Percentiles rank a stretch among this genome's conserved stretches.
phyloP scores from a whole-genome alignment of 129 eudicot genomes.

The Artemisia annua region DNA sequence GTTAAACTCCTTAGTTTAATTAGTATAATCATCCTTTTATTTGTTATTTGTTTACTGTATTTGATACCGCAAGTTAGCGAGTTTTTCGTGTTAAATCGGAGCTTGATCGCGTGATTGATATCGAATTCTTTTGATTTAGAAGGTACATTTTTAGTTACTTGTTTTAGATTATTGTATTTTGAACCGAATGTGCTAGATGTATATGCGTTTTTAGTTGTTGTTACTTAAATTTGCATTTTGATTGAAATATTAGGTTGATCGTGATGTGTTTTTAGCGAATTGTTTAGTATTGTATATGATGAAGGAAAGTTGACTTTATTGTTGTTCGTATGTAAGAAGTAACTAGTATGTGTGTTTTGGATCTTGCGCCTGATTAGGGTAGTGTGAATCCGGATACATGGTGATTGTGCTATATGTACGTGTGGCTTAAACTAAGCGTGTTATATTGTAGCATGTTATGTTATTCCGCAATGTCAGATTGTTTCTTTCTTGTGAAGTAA shows the following conservation, averaged over 20 bases:
- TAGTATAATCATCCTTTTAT: not conserved
- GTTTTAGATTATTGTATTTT: not conserved
- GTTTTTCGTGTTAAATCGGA: constrained; percentile 13
- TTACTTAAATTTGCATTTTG: not conserved
- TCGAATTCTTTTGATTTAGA: not conserved
- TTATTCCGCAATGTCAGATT: no score
- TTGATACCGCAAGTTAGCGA: no score
- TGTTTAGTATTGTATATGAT: not conserved
- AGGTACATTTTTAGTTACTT: constrained; percentile 5
- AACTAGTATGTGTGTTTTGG: not conserved
- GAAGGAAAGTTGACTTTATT: constrained; percentile 2
- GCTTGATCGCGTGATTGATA: constrained; percentile 9
- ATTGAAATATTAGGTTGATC: not conserved
- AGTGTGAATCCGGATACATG: no score
- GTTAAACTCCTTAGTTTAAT: not conserved
- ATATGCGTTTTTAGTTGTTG: not conserved
- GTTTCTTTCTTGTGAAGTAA: not conserved
- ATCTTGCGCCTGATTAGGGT: not conserved
- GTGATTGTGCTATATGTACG: no score
- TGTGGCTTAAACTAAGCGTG: no score
- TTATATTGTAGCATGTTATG: no score
- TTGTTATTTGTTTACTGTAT: no score
- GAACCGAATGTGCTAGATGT: not conserved
- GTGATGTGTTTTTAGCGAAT: no score
- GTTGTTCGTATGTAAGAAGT: no score